Evolutionary conservation across 768 basidiomycete genomes (phyloP), one percentile per base, ranked within the genome.

Genomic region (Tricholoma furcatifolium): DNA sequence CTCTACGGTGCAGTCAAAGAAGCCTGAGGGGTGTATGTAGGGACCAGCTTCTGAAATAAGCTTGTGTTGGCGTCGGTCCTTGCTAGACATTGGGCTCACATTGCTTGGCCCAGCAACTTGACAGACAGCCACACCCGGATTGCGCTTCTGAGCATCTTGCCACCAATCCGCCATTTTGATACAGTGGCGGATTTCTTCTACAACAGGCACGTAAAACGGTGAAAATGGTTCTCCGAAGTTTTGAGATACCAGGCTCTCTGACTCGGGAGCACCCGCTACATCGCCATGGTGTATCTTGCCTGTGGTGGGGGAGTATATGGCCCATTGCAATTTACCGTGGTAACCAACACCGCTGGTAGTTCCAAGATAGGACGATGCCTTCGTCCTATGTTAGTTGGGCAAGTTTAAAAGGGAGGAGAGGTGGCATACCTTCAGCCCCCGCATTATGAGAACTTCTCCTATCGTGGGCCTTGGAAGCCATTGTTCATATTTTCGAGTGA

Each of bases 1-100:
- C 74, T 86, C 80, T 14, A 83, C 72, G 0, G 81, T 84, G 43
- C 84, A 85, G 50, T 86, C 74, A 62, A 87, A 85, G 63, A 76
- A 87, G 1, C 81, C 80, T 18, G 54, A 45, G 2, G 80, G 79
- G 10, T 65, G 65, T 17, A 69, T 66, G 43, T 72, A 61, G 1
- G 82, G 80, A 8, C 70, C 70, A 11, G 72, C 74, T 40, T 84
- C 79, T n/a, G 72, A 72, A 50, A 85, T 70, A 15, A 84, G 64
- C 21, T 72, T 67, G 56, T 84, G 84, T 39, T 66, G 62, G 43
- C 77, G 43, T 49, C 44, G 40, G 2, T 45, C 54, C 27, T 27
- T 7, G 7, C 27, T 39, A 43, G 51, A 46, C 21, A 40, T 43
- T 30, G 30, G 40, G 35, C 48, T 39, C 23, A 62, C 46, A 17